Evolutionary conservation across 257 asterid species (phyloP).

Genomic region (Solanum paucissectum): DNA sequence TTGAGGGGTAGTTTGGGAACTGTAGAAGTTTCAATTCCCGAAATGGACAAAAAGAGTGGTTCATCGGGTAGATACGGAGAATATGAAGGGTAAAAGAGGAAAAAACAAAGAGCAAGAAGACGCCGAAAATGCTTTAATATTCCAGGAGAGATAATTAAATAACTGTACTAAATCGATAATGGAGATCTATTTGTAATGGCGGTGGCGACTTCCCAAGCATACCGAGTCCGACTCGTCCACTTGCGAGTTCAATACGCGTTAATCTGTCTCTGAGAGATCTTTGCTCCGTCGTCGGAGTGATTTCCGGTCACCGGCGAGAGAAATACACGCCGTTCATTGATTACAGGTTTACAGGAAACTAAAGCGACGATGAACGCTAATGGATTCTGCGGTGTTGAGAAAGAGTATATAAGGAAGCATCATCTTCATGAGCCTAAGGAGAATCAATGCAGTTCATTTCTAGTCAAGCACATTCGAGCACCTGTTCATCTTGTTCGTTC

Average conservation of each 20-base stretch:
- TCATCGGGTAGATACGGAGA: background rate
- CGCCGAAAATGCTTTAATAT: background rate
- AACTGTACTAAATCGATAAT: background rate
- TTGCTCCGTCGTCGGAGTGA: background rate
- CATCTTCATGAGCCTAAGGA: conserved; percentile 42
- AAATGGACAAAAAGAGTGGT: background rate
- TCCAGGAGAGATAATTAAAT: background rate
- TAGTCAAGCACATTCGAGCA: conserved; percentile 56
- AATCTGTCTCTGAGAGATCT: background rate
- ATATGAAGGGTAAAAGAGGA: background rate
- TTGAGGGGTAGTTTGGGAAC: background rate
- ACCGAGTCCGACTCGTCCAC: conserved; percentile 1
- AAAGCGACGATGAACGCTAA: conserved; percentile 23
- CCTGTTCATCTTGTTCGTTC: conserved; percentile 60
- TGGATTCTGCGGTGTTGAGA: conserved; percentile 38
- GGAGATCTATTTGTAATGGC: conserved; percentile 1
- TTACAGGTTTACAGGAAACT: background rate
- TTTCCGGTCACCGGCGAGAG: background rate
- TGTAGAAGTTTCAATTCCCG: background rate
- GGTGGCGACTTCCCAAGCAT: background rate
- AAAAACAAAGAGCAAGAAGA: background rate
- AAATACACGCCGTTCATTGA: background rate
- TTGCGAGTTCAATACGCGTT: conserved; percentile 1
- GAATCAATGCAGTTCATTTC: conserved; percentile 58
- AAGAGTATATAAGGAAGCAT: conserved; percentile 43